Percentiles rank a stretch among this genome's conserved stretches.
Evolutionary conservation across 2,329 filamentous ascomycete species (phyloP).

Genomic region (Talaromyces atroroseus): DNA sequence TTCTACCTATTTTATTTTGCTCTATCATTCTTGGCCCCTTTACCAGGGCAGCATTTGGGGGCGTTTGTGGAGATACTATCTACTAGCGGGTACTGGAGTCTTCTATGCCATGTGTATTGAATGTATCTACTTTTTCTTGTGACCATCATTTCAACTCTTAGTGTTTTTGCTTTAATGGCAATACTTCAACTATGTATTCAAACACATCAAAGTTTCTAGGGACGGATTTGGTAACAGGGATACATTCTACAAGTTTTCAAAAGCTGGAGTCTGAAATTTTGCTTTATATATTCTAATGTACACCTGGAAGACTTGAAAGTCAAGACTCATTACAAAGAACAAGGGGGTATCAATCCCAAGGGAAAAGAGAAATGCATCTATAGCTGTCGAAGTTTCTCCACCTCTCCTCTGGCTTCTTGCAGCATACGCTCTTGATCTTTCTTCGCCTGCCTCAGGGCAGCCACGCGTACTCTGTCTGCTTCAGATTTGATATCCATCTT

Average conservation of each 20-base stretch:
- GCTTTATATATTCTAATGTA: conserved; percentile 7
- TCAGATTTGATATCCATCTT: conserved; percentile 31
- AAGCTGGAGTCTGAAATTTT: neutral
- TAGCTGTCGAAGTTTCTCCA: conserved; percentile 36
- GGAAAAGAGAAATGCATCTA: conserved; percentile 15
- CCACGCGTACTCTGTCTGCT: conserved; percentile 35
- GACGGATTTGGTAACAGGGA: neutral
- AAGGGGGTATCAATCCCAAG: conserved; percentile 1
- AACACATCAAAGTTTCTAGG: neutral
- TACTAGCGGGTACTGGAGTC: conserved; percentile 4
- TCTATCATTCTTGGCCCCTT: neutral
- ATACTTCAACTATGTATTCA: too few species aligned
- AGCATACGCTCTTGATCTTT: conserved; percentile 43
- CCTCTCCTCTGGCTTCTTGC: conserved; percentile 39
- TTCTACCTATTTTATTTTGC: neutral
- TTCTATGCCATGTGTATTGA: neutral
- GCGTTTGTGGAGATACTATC: conserved; percentile 11
- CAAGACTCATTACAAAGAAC: neutral
- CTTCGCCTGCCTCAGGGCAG: conserved; percentile 36
- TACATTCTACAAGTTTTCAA: neutral
- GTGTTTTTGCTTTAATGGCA: neutral
- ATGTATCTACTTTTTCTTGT: neutral
- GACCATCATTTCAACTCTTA: neutral
- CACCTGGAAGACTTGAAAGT: neutral
- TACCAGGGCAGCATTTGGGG: conserved; percentile 6